Conservation (phyloP, 1,284 basidiomycete genomes). For the Agaricales sp. region DNA sequence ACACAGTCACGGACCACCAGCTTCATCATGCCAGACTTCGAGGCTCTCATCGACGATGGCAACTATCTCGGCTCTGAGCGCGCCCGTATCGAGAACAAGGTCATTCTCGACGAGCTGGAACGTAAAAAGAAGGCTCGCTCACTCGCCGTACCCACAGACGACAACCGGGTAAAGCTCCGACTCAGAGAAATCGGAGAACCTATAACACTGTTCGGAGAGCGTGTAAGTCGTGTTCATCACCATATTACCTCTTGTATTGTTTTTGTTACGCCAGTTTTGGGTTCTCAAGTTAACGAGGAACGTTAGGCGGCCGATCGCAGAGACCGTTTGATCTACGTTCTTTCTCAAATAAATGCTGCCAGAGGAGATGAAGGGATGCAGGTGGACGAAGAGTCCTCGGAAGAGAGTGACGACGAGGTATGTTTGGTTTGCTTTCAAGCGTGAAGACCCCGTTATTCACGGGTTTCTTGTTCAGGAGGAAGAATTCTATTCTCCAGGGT, state of each 20-base stretch:
- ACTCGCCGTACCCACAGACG: constrained; percentile 95
- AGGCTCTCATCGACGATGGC: constrained; percentile 66
- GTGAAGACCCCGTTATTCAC: constrained; percentile 4
- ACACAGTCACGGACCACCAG: not conserved
- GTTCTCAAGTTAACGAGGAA: not conserved
- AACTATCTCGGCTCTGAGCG: constrained; percentile 63
- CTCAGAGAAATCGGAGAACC: constrained; percentile 92
- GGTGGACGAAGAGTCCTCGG: constrained; percentile 57
- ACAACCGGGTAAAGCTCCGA: constrained; percentile 81
- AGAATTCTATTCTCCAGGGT: constrained; percentile 94
- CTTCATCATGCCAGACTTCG: constrained; percentile 51
- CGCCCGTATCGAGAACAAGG: constrained; percentile 67
- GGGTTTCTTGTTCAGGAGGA: constrained; percentile 45
- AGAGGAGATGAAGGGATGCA: constrained; percentile 64
- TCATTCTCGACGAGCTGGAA: constrained; percentile 86
- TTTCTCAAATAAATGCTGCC: constrained; percentile 83
- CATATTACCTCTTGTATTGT: constrained; percentile 3
- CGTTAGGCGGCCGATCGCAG: constrained; percentile 76
- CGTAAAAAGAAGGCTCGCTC: constrained; percentile 89
- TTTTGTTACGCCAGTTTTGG: constrained; percentile 9
- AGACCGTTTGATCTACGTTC: constrained; percentile 88
- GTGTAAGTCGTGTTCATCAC: constrained; percentile 42
- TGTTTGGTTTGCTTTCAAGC: constrained; percentile 12
- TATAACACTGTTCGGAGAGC: constrained; percentile 95
- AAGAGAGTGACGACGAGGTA: constrained; percentile 73